phyloP scores from a whole-genome alignment of 805 yeast genomes.

The Candida xiaguanensis region DNA sequence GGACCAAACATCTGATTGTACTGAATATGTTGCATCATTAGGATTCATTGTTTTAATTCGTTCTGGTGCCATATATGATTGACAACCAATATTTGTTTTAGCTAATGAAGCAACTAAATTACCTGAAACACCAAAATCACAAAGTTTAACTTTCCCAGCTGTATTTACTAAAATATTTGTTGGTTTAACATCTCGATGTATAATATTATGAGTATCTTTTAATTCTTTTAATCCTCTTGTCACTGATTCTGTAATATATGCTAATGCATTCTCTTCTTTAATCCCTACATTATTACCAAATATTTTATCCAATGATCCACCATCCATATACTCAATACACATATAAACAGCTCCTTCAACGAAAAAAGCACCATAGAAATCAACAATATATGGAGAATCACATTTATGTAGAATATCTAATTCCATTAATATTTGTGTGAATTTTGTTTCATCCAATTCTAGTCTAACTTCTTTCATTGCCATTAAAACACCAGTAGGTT shows the following conservation, averaged over 20 bases:
- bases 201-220: slow-evolving; percentile 87
- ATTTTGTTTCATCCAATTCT: slow-evolving; percentile 90
- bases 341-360: slow-evolving; percentile 97
- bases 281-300: slow-evolving; percentile 60
- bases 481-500: slow-evolving; percentile 88
- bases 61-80: slow-evolving; percentile 98
- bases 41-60: slow-evolving; percentile 75
- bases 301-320: slow-evolving; percentile 86
- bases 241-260: slow-evolving; percentile 74
- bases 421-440: slow-evolving; percentile 94
- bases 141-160: slow-evolving; percentile 80
- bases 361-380: slow-evolving; percentile 95
- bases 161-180: slow-evolving; percentile 85
- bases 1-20: slow-evolving; percentile 95
- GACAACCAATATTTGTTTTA: slow-evolving; percentile 94
- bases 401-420: slow-evolving; percentile 91
- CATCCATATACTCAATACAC: slow-evolving; percentile 98
- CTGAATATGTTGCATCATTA: slow-evolving; percentile 79
- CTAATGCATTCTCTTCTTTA: slow-evolving; percentile 74
- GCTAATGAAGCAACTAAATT: slow-evolving; percentile 93
- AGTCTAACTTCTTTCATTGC: slow-evolving; percentile 96
- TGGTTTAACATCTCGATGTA: slow-evolving; percentile 96
- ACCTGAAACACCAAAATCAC: slow-evolving; percentile 96
- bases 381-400: slow-evolving; percentile 85
- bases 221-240: slow-evolving; percentile 77